These are phyloP conservation scores for Neurospora intermedia DNA, from an alignment of 495 filamentous ascomycete genomes.

Conservation along the genomic window DNA sequence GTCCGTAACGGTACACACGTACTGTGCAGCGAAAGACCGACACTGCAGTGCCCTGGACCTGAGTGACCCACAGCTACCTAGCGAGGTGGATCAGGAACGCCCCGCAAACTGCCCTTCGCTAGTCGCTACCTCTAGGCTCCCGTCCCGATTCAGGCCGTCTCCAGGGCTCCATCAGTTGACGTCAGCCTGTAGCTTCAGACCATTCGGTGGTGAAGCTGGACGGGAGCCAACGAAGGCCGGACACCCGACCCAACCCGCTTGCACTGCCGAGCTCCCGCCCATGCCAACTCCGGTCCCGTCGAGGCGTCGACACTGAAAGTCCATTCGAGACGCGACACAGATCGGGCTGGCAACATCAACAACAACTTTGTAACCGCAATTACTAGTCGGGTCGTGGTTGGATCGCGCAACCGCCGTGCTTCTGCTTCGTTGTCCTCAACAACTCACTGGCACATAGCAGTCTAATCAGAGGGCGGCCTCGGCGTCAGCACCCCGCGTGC, in stretches of 20 bases:
- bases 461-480: not conserved
- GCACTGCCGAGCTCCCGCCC: not conserved
- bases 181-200: not conserved
- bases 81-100: not conserved
- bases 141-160: not conserved
- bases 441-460: not conserved
- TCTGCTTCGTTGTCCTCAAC: not conserved
- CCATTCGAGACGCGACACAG: not conserved
- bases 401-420: not conserved
- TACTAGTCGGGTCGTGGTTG: not conserved
- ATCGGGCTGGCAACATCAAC: not conserved
- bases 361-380: not conserved
- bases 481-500: not conserved
- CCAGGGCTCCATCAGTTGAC: not conserved
- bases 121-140: not conserved
- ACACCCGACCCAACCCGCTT: not conserved
- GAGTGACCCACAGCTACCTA: not conserved
- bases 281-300: not conserved
- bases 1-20: not conserved
- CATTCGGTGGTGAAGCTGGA: not conserved
- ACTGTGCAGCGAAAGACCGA: no score
- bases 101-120: not conserved
- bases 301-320: not conserved
- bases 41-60: no score
- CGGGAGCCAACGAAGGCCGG: not conserved